Conservation (phyloP, 495 filamentous ascomycete species). For the Hyaloscypha bicolor region DNA sequence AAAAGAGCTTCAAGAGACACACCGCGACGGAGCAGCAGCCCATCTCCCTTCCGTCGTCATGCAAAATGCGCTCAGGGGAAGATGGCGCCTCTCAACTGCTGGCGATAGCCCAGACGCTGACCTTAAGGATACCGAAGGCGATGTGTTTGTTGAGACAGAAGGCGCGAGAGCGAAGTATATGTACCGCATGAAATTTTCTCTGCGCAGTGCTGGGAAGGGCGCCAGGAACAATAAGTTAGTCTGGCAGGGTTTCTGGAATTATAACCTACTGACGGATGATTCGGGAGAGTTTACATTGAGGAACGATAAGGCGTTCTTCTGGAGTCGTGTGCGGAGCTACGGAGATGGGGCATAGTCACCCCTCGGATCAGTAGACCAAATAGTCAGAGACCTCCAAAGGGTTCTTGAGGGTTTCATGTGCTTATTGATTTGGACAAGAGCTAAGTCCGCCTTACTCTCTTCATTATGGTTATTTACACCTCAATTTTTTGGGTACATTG, state of each 20-base stretch:
- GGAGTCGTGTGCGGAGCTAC: constrained; percentile 81
- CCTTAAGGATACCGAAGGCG: constrained; percentile 54
- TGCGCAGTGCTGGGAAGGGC: constrained; percentile 58
- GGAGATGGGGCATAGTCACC: constrained; percentile 40
- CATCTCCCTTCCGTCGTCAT: constrained; percentile 45
- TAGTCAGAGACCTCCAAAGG: too few species aligned
- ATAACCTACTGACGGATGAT: constrained; percentile 86
- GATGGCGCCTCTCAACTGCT: constrained; percentile 35
- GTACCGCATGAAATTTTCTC: constrained; percentile 73
- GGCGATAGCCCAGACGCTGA: constrained; percentile 33
- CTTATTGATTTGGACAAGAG: too few species aligned
- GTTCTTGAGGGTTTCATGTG: too few species aligned
- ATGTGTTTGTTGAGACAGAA: constrained; percentile 84
- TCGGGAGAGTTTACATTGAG: constrained; percentile 83
- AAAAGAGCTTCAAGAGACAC: constrained; percentile 39
- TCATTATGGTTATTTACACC: too few species aligned
- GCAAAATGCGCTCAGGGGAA: constrained; percentile 54
- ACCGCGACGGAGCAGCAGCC: constrained; percentile 30
- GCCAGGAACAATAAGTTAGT: constrained; percentile 77
- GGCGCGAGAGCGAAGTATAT: constrained; percentile 73
- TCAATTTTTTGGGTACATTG: too few species aligned
- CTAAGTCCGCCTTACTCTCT: too few species aligned
- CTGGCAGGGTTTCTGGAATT: constrained; percentile 93
- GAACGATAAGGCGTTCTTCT: constrained; percentile 86
- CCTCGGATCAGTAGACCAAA: not conserved